phyloP scores from a whole-genome alignment of 345 rosid genomes.

The Bruguiera parviflora region DNA sequence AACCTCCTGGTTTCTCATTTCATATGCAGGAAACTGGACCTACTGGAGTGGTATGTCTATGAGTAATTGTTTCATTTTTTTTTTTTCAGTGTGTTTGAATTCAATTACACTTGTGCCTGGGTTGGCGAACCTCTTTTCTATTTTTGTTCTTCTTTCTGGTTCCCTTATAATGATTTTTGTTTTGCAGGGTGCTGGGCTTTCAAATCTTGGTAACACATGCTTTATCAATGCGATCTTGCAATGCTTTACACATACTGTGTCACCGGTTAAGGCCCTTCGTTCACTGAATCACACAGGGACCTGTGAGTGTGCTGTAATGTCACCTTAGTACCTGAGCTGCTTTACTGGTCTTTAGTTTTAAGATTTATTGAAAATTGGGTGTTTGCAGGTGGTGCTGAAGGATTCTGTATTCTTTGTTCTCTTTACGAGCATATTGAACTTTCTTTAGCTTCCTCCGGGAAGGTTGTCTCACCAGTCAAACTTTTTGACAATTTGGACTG shows the following conservation, averaged over 20 bases:
- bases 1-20: conserved; percentile 1
- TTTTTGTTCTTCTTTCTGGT: not conserved
- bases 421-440: conserved; percentile 51
- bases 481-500: conserved; percentile 56
- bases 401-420: conserved; percentile 53
- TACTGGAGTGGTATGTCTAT: conserved; percentile 23
- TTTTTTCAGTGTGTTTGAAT: not conserved
- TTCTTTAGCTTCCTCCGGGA: conserved; percentile 47
- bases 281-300: conserved; percentile 35
- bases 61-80: not conserved
- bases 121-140: not conserved
- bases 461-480: conserved; percentile 39
- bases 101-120: not conserved
- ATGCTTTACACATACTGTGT: conserved; percentile 86
- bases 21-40: conserved; percentile 7
- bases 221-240: conserved; percentile 81
- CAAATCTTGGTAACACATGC: conserved; percentile 79
- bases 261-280: conserved; percentile 52
- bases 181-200: conserved; percentile 79
- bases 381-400: conserved; percentile 47
- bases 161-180: not conserved
- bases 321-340: not conserved
- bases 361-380: conserved; percentile 10
- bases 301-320: conserved; percentile 37
- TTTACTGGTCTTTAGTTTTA: not conserved